Conservation (phyloP, 2,329 filamentous ascomycete species). For the Trichoderma sp. region DNA sequence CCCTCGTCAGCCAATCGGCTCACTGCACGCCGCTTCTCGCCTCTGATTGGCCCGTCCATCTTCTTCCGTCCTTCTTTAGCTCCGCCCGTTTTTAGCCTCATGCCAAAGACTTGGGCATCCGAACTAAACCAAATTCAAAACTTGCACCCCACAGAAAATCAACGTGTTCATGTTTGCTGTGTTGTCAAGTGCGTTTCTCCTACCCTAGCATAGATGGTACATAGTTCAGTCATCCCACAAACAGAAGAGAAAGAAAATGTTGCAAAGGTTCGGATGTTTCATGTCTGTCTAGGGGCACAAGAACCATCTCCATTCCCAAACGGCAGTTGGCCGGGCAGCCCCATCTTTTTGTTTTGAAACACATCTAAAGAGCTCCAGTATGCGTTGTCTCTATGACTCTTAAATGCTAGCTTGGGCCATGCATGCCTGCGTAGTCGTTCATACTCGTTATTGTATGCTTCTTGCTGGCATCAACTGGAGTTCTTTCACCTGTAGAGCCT, state of each 20-base stretch:
- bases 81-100: background rate
- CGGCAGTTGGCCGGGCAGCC: background rate
- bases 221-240: background rate
- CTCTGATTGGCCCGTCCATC: slow-evolving; percentile 5
- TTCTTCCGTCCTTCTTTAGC: background rate
- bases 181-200: background rate
- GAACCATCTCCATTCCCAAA: background rate
- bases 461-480: background rate
- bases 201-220: too few relatives aligned
- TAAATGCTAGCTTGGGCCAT: slow-evolving; percentile 5
- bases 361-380: background rate
- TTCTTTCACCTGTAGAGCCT: background rate
- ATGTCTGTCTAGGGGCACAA: background rate
- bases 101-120: background rate
- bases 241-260: background rate
- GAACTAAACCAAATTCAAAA: background rate
- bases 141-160: background rate
- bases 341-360: slow-evolving; percentile 10
- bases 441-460: background rate
- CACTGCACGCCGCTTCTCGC: background rate
- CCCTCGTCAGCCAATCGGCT: slow-evolving; percentile 20
- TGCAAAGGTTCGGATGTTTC: background rate
- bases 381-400: slow-evolving; percentile 12
- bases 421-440: background rate
- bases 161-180: background rate